phyloP scores from a whole-genome alignment of 345 rosid genomes.

The Murraya paniculata region DNA sequence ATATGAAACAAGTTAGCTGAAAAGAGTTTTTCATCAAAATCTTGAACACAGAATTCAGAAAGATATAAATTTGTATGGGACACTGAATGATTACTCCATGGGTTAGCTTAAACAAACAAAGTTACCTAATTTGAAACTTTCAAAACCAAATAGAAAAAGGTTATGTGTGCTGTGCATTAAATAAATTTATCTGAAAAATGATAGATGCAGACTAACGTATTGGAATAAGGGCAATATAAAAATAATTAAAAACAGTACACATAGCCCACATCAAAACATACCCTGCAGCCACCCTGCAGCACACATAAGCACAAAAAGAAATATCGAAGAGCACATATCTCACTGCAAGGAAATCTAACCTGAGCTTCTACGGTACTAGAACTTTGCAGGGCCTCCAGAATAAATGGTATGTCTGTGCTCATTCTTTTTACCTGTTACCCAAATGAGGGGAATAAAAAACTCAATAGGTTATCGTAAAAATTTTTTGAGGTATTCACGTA shows the following conservation, averaged over 20 bases:
- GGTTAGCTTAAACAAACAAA: background rate
- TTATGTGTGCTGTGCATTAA: background rate
- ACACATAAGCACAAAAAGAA: background rate
- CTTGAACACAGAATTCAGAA: background rate
- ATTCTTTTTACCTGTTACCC: slow-evolving; percentile 69
- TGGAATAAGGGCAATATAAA: background rate
- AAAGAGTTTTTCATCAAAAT: background rate
- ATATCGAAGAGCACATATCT: background rate
- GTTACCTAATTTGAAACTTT: background rate
- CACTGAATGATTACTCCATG: background rate
- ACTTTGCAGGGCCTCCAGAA: slow-evolving; percentile 69
- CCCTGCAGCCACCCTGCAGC: background rate
- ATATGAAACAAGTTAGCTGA: background rate
- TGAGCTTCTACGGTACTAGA: slow-evolving; percentile 71
- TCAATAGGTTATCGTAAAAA: background rate
- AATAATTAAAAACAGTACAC: background rate
- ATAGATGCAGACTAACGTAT: background rate
- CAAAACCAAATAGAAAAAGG: background rate
- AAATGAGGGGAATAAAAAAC: background rate
- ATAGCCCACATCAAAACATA: background rate
- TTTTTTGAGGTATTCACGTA: background rate
- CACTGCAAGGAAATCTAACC: slow-evolving; percentile 44
- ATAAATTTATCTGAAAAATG: background rate
- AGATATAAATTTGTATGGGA: background rate
- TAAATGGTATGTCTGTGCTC: slow-evolving; percentile 69